These are phyloP conservation scores for Curvularia verruculosa DNA, from an alignment of 2,329 filamentous ascomycete species.

Conservation along the genomic window DNA sequence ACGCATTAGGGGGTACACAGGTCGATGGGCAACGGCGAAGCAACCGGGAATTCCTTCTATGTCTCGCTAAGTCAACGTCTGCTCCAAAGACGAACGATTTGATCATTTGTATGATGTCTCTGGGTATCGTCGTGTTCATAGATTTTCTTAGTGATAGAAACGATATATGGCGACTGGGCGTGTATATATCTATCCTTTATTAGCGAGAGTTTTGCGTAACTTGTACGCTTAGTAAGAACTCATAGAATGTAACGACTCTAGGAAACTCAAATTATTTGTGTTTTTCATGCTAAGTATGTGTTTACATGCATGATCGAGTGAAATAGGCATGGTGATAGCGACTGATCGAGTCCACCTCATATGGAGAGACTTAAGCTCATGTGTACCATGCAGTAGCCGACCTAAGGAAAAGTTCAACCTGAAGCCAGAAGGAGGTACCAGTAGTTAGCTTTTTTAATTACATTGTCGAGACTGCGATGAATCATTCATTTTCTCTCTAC, in stretches of 20 bases:
- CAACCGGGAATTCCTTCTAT: slow-evolving; percentile 15
- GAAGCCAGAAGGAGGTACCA: no score
- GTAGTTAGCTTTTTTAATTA: no score
- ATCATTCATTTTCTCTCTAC: no score
- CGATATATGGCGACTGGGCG: neutral
- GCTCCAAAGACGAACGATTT: neutral
- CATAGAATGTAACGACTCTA: neutral
- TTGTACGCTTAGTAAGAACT: neutral
- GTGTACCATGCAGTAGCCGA: neutral
- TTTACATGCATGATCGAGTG: no score
- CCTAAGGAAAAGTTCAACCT: no score
- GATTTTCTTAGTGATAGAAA: neutral
- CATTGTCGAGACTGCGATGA: no score
- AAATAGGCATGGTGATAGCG: no score
- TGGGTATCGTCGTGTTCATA: neutral
- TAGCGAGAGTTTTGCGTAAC: neutral
- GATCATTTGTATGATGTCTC: neutral
- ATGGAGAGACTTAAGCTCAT: neutral
- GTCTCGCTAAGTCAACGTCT: slow-evolving; percentile 11
- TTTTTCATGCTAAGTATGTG: no score
- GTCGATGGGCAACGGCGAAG: slow-evolving; percentile 33
- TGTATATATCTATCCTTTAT: neutral
- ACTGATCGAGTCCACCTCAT: no score
- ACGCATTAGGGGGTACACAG: slow-evolving; percentile 40
- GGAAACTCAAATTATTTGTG: neutral